Conservation (phyloP, 495 filamentous ascomycete species). For the Neurospora sp. region DNA sequence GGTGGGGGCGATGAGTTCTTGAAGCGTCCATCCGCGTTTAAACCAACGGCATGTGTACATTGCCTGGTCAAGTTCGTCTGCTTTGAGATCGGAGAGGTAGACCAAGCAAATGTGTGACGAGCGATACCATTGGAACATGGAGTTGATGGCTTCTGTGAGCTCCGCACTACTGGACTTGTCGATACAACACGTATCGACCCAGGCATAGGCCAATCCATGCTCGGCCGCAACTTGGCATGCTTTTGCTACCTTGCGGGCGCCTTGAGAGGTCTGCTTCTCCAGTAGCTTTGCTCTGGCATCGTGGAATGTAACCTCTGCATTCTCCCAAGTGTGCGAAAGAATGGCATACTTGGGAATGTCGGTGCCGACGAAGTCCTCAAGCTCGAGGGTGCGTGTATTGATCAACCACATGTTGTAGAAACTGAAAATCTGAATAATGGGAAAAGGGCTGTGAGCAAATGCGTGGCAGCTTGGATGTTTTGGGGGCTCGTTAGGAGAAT, state of each 20-base stretch:
- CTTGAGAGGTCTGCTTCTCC: neutral
- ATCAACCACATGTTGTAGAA: slow-evolving; percentile 25
- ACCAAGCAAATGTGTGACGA: slow-evolving; percentile 22
- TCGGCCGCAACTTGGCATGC: slow-evolving; percentile 1
- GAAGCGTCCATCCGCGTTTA: slow-evolving; percentile 27
- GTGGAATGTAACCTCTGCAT: slow-evolving; percentile 24
- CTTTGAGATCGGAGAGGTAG: slow-evolving; percentile 8
- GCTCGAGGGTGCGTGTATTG: slow-evolving; percentile 23
- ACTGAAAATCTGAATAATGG: neutral
- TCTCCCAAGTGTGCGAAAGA: slow-evolving; percentile 35
- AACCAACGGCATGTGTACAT: slow-evolving; percentile 21
- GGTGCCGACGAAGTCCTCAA: slow-evolving; percentile 23
- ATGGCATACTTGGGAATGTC: slow-evolving; percentile 31
- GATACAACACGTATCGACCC: slow-evolving; percentile 25
- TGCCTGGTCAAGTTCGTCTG: neutral
- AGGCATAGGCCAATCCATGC: slow-evolving; percentile 8
- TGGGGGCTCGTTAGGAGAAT: neutral
- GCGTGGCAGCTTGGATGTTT: neutral
- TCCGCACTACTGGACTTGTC: slow-evolving; percentile 27
- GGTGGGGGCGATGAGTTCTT: slow-evolving; percentile 26
- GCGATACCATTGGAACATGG: slow-evolving; percentile 30
- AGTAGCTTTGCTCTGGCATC: neutral
- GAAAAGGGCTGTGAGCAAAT: neutral
- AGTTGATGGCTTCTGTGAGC: slow-evolving; percentile 26
- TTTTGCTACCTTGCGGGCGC: neutral